These are phyloP conservation scores for Phanerochaete sordida DNA, from an alignment of 768 basidiomycete genomes.

Conservation along the genomic window DNA sequence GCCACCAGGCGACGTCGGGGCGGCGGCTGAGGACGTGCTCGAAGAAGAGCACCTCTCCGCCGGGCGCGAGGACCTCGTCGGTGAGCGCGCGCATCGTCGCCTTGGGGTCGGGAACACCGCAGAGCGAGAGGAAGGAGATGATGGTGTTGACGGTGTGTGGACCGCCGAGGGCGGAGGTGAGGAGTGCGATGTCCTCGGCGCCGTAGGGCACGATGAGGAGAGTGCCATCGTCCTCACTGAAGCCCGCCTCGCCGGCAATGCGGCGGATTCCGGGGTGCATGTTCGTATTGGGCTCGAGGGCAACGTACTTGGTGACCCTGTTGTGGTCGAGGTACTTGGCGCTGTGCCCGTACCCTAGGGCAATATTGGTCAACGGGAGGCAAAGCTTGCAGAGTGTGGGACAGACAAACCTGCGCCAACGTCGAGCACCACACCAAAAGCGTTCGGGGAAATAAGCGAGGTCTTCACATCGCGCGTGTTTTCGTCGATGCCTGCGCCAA, in stretches of 20 bases:
- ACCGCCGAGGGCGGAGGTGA: conserved; percentile 38
- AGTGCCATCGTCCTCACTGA: conserved; percentile 46
- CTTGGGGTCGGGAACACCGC: conserved; percentile 58
- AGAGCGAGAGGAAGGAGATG: conserved; percentile 62
- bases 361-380: neutral
- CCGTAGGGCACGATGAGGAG: conserved; percentile 60
- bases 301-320: conserved; percentile 59
- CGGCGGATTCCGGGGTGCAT: conserved; percentile 47
- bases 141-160: conserved; percentile 52
- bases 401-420: conserved; percentile 55
- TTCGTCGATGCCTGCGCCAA: conserved; percentile 46
- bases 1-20: conserved; percentile 65
- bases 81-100: conserved; percentile 43
- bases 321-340: conserved; percentile 53
- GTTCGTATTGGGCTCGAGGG: conserved; percentile 37
- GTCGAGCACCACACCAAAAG: conserved; percentile 61
- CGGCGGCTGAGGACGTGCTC: conserved; percentile 64
- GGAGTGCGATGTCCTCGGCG: conserved; percentile 52
- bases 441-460: conserved; percentile 48
- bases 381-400: neutral
- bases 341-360: conserved; percentile 66
- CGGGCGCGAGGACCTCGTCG: conserved; percentile 53
- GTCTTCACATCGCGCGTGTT: conserved; percentile 38
- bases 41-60: conserved; percentile 62
- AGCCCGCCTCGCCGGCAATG: conserved; percentile 48